Evolutionary conservation across 2,329 filamentous ascomycete species (phyloP).

Genomic region (Arthrobotrys megalospora): DNA sequence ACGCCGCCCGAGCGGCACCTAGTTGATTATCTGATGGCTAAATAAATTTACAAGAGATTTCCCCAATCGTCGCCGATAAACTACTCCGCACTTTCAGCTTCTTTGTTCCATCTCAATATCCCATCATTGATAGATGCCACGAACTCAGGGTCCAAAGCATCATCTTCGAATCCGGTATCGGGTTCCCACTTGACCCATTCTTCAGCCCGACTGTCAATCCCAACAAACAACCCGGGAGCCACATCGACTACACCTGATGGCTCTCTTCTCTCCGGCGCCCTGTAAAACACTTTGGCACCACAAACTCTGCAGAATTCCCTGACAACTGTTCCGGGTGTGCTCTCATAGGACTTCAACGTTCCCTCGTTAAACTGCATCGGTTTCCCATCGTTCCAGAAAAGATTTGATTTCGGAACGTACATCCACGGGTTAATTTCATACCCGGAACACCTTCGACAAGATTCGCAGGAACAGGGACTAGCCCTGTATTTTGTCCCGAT

Average conservation of each 20-base stretch:
- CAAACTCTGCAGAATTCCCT: conserved; percentile 52
- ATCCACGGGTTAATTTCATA: conserved; percentile 47
- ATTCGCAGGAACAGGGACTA: conserved; percentile 41
- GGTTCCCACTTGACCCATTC: conserved; percentile 46
- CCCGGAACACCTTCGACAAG: conserved; percentile 48
- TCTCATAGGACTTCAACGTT: conserved; percentile 49
- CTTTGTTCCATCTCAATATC: conserved; percentile 32
- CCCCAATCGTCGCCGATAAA: too few relatives aligned
- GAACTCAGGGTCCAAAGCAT: conserved; percentile 38
- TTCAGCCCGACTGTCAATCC: conserved; percentile 35
- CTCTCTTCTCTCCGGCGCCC: conserved; percentile 29
- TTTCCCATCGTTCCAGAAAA: conserved; percentile 48
- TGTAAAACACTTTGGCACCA: conserved; percentile 49
- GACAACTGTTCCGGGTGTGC: conserved; percentile 30
- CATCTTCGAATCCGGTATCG: conserved; percentile 32
- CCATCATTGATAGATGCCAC: conserved; percentile 37
- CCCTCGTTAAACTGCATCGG: conserved; percentile 44
- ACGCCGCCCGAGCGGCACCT: neutral
- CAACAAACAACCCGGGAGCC: conserved; percentile 28
- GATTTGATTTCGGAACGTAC: conserved; percentile 26
- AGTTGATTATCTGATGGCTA: too few relatives aligned
- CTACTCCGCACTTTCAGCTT: neutral
- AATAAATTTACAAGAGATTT: too few relatives aligned
- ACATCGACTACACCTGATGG: conserved; percentile 39
- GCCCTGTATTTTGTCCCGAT: conserved; percentile 7